Conservation (phyloP, 805 yeast species). For the Saturnispora bothae region DNA sequence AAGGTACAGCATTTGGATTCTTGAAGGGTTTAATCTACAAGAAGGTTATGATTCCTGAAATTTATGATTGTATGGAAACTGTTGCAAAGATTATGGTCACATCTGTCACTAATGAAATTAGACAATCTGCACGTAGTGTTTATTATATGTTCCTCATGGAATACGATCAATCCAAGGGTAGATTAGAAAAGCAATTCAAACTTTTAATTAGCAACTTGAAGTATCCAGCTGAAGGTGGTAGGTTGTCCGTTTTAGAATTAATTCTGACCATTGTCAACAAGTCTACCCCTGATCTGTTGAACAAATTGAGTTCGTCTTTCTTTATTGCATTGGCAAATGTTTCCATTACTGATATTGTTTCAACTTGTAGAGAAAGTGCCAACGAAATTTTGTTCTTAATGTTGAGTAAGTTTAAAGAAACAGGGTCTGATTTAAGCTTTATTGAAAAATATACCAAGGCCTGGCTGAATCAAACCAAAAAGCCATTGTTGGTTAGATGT, state of each 20-base stretch:
- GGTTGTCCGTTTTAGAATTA: constrained; percentile 85
- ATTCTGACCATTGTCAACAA: constrained; percentile 60
- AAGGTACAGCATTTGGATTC: constrained; percentile 80
- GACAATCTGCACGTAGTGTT: constrained; percentile 75
- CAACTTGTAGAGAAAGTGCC: constrained; percentile 80
- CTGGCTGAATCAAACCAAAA: constrained; percentile 54
- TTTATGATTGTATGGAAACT: constrained; percentile 78
- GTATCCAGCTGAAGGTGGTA: constrained; percentile 78
- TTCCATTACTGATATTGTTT: constrained; percentile 63
- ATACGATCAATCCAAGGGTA: constrained; percentile 85
- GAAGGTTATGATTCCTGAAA: constrained; percentile 71
- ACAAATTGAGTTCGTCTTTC: constrained; percentile 59
- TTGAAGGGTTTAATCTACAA: constrained; percentile 67
- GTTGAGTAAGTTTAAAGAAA: constrained; percentile 35
- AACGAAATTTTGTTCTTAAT: constrained; percentile 46
- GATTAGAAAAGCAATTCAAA: constrained; percentile 72
- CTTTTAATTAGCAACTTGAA: constrained; percentile 69
- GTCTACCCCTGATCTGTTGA: constrained; percentile 47
- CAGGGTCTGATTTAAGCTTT: constrained; percentile 19
- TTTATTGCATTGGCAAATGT: constrained; percentile 76
- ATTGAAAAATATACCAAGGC: constrained; percentile 36
- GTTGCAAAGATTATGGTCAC: constrained; percentile 83
- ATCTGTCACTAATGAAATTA: constrained; percentile 69
- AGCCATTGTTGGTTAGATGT: constrained; percentile 49
- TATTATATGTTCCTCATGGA: constrained; percentile 84